Evolutionary conservation across 495 filamentous ascomycete genomes (phyloP), one percentile per base, ranked within the genome.

Genomic region (Peziza echinospora): DNA sequence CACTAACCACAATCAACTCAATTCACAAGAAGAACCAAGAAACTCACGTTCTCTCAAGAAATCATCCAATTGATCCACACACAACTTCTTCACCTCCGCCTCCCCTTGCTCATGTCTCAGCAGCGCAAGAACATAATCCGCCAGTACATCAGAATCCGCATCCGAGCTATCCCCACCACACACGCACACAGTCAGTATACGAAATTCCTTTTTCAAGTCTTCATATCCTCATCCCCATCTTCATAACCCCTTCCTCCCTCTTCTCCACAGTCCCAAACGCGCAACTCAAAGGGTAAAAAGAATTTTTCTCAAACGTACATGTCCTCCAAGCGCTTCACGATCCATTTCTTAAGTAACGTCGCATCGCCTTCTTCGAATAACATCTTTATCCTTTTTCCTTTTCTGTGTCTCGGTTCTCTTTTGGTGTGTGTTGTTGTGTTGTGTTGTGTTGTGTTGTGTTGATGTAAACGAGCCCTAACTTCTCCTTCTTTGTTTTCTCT

Each of bases 101-200:
- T 73, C 71, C 19, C 76, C 70, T 49, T 80, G 81, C 54, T 93
- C 84, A 45, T 82, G 76, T 47, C 74, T 74, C 25, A 93, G 67
- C 8, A 97, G 73, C n/a, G 87, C 87, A 24, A 94, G 66, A 0
- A 97, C 82, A 57, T 94, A 97, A 58, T 97, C 89, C 24, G 85
- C 86, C 13, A 97, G 78, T 3, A 97, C 84, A 55, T 93, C 85
- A 24, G 84, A 77, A 61, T 97, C 89, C 42, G 86, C 89, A 61
- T 94, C 89, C 11, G 85, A 92, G 47, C 84, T 93, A 53, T n/a
- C n/a, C n/a, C n/a, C n/a, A n/a, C n/a, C n/a, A n/a, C n/a, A n/a
- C n/a, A n/a, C n/a, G n/a, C n/a, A n/a, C n/a, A n/a, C n/a, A n/a
- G n/a, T n/a, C n/a, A n/a, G n/a, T n/a, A n/a, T n/a, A n/a, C n/a